Evolutionary conservation across 2,329 filamentous ascomycete species (phyloP).

Genomic region (Drechslerella stenobrocha): DNA sequence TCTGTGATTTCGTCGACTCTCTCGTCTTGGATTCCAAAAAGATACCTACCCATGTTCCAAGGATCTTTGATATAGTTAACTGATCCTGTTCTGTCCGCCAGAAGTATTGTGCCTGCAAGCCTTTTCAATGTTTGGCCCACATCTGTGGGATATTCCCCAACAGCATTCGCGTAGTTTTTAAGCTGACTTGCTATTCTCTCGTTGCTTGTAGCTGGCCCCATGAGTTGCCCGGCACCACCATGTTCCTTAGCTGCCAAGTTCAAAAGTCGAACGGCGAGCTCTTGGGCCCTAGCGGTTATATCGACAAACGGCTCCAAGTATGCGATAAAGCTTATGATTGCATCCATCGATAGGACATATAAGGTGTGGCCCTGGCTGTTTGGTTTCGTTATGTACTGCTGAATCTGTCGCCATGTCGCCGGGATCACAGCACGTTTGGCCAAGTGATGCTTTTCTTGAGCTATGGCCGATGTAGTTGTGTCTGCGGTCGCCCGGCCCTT

Average conservation of each 20-base stretch:
- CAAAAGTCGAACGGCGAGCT: no score
- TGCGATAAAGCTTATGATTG: constrained; percentile 18
- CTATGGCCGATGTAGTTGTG: not conserved
- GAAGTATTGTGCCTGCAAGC: no score
- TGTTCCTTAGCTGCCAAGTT: no score
- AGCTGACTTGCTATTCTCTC: no score
- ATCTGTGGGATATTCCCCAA: no score
- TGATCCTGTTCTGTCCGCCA: no score
- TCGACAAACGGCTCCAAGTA: not conserved
- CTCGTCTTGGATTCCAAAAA: constrained; percentile 7
- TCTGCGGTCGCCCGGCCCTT: not conserved
- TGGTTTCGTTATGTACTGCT: constrained; percentile 5
- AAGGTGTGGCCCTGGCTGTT: not conserved
- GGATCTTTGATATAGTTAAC: not conserved
- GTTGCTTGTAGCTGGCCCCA: no score
- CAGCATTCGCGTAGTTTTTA: no score
- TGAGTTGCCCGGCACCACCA: no score
- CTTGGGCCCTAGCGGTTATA: no score
- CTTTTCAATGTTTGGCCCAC: no score
- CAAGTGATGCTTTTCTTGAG: constrained; percentile 1
- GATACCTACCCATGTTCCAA: constrained; percentile 12
- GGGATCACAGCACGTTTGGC: constrained; percentile 16
- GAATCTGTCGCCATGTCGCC: constrained; percentile 18
- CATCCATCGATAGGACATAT: not conserved
- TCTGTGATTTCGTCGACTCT: constrained; percentile 16